Base-by-base conservation (phyloP, 768 basidiomycete species). In the Leccinum rimulosum region DNA sequence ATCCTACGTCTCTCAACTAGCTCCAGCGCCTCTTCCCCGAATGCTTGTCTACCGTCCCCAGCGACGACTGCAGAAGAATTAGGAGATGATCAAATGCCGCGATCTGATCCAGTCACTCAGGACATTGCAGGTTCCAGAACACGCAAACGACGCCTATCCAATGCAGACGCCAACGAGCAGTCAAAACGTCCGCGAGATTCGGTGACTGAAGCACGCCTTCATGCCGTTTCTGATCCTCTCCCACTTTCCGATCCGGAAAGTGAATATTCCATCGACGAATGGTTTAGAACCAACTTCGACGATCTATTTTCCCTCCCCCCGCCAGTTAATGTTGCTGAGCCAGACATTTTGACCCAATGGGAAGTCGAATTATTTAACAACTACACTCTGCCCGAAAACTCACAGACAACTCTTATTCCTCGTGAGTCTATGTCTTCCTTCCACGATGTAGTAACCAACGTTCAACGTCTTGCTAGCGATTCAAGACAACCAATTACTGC, bases 301-400 rank as follows among this genome's bases (percentile, higher is more conserved):
- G 3, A 50, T 11, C 33, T 70, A 9, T 74, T 76, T 27, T 25
- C 22, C 25, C 22, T 49, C 8, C 48, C 48, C 6, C 48, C 48
- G 12, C 48, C 48, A 27, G 48, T 2, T 1, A 60, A 66, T 28
- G 60, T 64, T 0, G 57, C 56, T 0, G 63, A 68, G 14, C 64
- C 68, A 2, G 72, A 76, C n/a, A 50, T 58, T 1, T 67, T 64
- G 0, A n/a, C 64, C 3, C 70, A 57, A 0, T 60, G 75, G 52
- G 71, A 78, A 38, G 68, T 80, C 1, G 67, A 75, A 7, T 25
- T 78, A 52, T 75, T 75, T 33, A 63, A 65, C 7, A 56, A 70
- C 0, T 69, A 75, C 1, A 52, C 6, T 3, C 59, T 68, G 19
- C 62, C 57, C 7, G 63, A 59, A 36, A 45, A 62, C 12, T 6